Evolutionary conservation across 108 stramenopile genomes (phyloP).

Genomic region (Pseudonitzschia multiseries): DNA sequence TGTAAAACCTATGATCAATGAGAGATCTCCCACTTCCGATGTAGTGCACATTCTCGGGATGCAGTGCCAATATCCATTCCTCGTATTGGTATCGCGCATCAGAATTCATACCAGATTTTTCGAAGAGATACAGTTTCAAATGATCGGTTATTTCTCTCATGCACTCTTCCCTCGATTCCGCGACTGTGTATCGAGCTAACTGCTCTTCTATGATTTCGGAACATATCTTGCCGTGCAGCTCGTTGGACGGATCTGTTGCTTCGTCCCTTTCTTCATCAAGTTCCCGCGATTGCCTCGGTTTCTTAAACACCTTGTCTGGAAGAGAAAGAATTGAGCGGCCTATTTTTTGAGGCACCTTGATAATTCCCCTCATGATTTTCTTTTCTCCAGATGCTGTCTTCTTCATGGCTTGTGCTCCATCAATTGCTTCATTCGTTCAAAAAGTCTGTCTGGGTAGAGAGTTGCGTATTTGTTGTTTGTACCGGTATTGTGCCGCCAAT

Average conservation of each 20-base stretch:
- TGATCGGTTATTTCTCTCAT: constrained; percentile 4
- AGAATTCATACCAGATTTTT: not conserved
- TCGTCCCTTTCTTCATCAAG: not conserved
- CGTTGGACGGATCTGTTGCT: not conserved
- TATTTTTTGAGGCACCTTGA: constrained; percentile 11
- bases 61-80: not conserved
- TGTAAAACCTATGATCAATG: constrained; percentile 12
- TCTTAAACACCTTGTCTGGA: constrained; percentile 8
- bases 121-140: constrained; percentile 10
- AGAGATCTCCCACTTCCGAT: not conserved
- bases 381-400: not conserved
- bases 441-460: no score
- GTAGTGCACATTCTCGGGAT: constrained; percentile 1
- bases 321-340: not conserved
- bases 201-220: constrained; percentile 7
- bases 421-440: not conserved
- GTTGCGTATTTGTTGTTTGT: not conserved
- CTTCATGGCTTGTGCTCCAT: not conserved
- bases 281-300: not conserved
- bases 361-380: not conserved
- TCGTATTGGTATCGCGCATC: not conserved
- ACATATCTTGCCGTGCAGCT: not conserved
- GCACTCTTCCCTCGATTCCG: not conserved
- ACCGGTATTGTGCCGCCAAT: not conserved
- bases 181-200: not conserved